phyloP scores from a whole-genome alignment of 208 protist genomes.

The Tritrichomonas musculus region DNA sequence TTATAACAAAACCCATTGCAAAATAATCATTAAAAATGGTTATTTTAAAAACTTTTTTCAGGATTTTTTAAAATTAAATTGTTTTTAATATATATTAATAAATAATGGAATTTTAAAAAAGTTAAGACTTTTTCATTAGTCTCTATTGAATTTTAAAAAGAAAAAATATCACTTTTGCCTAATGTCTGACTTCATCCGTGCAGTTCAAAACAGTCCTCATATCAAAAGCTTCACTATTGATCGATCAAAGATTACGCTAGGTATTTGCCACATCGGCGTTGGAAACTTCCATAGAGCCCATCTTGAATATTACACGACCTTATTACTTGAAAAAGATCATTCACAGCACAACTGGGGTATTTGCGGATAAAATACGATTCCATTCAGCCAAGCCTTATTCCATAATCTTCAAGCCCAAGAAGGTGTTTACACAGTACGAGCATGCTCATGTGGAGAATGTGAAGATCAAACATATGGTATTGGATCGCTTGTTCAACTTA shows the following conservation, averaged over 20 bases:
- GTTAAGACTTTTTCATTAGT: too few relatives aligned
- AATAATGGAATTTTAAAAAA: too few relatives aligned
- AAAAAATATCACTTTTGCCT: too few relatives aligned
- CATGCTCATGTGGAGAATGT: neutral
- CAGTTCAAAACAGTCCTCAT: too few relatives aligned
- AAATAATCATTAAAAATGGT: too few relatives aligned
- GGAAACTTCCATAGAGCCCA: constrained; percentile 41
- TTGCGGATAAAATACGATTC: neutral
- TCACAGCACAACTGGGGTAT: neutral
- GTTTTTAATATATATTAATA: too few relatives aligned
- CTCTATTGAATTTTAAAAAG: too few relatives aligned
- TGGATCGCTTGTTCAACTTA: constrained; percentile 22
- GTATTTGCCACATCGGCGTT: constrained; percentile 40
- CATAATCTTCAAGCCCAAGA: constrained; percentile 24
- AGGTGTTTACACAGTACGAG: neutral
- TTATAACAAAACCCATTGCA: too few relatives aligned
- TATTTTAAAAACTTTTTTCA: too few relatives aligned
- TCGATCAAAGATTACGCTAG: neutral
- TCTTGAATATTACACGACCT: neutral
- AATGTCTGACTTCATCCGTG: too few relatives aligned
- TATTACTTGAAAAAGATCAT: neutral
- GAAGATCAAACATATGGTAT: neutral
- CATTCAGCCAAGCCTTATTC: neutral
- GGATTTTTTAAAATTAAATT: too few relatives aligned
- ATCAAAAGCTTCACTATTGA: neutral